Percentiles rank a stretch among this genome's conserved stretches.
Evolutionary conservation across 83 land plant species (phyloP).

Genomic region (Picea mariana): DNA sequence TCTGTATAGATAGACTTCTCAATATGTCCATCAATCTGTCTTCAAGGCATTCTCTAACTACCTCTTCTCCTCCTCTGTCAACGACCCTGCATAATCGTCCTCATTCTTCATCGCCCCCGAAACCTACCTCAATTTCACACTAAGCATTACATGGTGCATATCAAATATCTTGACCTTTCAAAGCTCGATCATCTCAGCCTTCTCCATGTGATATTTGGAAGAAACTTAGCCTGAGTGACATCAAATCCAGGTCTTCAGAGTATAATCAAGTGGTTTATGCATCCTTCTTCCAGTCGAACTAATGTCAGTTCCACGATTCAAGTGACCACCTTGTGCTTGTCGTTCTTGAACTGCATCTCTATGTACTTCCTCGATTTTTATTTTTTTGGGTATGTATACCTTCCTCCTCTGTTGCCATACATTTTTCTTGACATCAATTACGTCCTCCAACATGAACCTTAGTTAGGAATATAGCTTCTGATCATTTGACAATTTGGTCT

Average conservation of each 20-base stretch:
- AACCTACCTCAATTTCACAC: slow-evolving; percentile 78
- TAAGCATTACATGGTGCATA: slow-evolving; percentile 83
- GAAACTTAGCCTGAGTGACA: slow-evolving; percentile 80
- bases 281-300: too few species aligned
- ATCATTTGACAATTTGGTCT: slow-evolving; percentile 28
- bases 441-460: slow-evolving; percentile 24
- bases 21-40: too few species aligned
- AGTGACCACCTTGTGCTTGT: slow-evolving; percentile 32
- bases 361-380: slow-evolving; percentile 65
- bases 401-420: slow-evolving; percentile 57
- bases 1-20: too few species aligned
- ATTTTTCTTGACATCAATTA: slow-evolving; percentile 33
- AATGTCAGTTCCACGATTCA: too few species aligned
- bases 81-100: slow-evolving; percentile 39
- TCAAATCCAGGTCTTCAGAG: slow-evolving; percentile 75
- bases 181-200: slow-evolving; percentile 67
- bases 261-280: too few species aligned
- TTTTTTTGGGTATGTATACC: slow-evolving; percentile 61
- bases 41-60: slow-evolving; percentile 72
- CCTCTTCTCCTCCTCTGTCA: slow-evolving; percentile 73
- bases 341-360: slow-evolving; percentile 58
- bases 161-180: slow-evolving; percentile 87
- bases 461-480: slow-evolving; percentile 42
- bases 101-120: slow-evolving; percentile 68
- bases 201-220: slow-evolving; percentile 85